Evolutionary conservation across 345 rosid species (phyloP), one percentile per base, ranked within the genome.

Genomic region (Jatropha curcas): DNA sequence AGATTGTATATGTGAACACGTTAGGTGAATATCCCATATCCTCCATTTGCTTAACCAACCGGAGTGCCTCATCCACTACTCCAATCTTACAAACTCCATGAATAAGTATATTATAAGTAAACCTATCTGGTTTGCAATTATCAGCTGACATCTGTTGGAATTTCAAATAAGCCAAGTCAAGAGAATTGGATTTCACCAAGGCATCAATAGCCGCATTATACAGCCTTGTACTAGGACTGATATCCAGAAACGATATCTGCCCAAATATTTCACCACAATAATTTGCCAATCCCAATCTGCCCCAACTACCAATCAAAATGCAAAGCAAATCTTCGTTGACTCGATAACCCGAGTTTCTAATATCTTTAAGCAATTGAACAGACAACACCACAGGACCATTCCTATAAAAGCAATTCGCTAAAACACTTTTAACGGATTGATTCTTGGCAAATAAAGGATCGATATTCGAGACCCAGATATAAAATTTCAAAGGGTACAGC

Each of bases 11-110:
- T 0, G 97, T 92, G 63, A 80, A 94, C 62, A 94, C 95, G 77
- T 94, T 94, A 13, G 92, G 88, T 20, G 37, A 66, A 75, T 79
- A 83, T 61, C 98, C 93, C 60, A 76, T 63, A 10, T 76, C 80
- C 71, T 92, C 97, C 98, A 94, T 90, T 84, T 92, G 98, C 73
- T 87, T 94, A 30, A 89, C 86, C 80, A 94, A 78, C 25, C 96
- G 89, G 72, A 88, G 73, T 1, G 92, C 98, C 81, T 94, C 98
- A 50, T 92, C 95, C 77, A 90, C 76, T 61, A 92, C 89, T 56
- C 98, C 98, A 6, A 77, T 81, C 82, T 76, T 84, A 74, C 98
- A 92, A 74, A 92, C 95, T 65, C 98, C 98, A 82, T 94, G 93
- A 41, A 90, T 80, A 60, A 92, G 97, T 68, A 88, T 88, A 61